A percentile compares a stretch with the other conserved stretches of the same genome.
Conservation (phyloP, 2,329 filamentous ascomycete species). For the Colletotrichum camelliae region DNA sequence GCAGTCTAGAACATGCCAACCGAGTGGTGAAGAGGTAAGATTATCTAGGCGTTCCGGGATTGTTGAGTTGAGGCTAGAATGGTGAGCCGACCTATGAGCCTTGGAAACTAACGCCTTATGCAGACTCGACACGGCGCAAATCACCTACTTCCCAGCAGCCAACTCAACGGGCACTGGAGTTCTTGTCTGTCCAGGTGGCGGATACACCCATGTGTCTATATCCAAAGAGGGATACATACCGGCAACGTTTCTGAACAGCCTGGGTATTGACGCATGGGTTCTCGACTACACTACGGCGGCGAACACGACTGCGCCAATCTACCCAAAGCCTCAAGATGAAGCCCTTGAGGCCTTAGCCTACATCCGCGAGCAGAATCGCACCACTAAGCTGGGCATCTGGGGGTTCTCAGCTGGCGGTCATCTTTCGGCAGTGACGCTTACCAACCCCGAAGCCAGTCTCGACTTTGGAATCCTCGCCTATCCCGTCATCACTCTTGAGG, state of each 20-base stretch:
- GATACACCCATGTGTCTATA: constrained; percentile 20
- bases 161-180: constrained; percentile 20
- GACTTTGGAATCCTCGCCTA: constrained; percentile 29
- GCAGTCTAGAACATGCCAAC: background rate
- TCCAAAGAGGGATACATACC: constrained; percentile 20
- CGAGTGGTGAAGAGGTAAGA: background rate
- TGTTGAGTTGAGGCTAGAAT: background rate
- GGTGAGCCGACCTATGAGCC: background rate
- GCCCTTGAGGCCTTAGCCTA: constrained; percentile 22
- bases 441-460: constrained; percentile 20
- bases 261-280: constrained; percentile 26
- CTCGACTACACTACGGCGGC: constrained; percentile 23
- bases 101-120: background rate
- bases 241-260: constrained; percentile 18
- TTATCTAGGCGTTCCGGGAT: background rate
- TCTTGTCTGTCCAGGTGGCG: constrained; percentile 25
- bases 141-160: constrained; percentile 9
- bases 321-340: constrained; percentile 22
- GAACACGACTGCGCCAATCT: constrained; percentile 22
- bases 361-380: constrained; percentile 21
- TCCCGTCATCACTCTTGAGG: constrained; percentile 27
- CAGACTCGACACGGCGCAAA: constrained; percentile 4
- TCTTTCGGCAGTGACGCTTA: constrained; percentile 25
- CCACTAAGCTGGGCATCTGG: constrained; percentile 27
- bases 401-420: constrained; percentile 29